phyloP scores from a whole-genome alignment of 2,329 filamentous ascomycete genomes.

The Plenodomus lindquistii region DNA sequence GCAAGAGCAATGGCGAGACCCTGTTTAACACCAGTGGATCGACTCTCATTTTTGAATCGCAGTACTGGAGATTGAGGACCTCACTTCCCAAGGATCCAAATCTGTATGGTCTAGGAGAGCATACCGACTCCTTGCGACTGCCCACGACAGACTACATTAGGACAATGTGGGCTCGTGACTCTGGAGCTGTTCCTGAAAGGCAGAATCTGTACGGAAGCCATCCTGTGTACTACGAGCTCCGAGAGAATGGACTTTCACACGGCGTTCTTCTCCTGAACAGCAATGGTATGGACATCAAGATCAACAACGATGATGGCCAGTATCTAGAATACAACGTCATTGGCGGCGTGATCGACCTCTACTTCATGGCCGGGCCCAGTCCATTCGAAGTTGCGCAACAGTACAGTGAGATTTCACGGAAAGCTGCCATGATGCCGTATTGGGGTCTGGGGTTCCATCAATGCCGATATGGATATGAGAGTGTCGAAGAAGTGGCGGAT shows the following conservation, averaged over 20 bases:
- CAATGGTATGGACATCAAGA: slow-evolving; percentile 70
- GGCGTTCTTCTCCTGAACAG: slow-evolving; percentile 42
- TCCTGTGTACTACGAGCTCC: slow-evolving; percentile 74
- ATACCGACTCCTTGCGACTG: slow-evolving; percentile 70
- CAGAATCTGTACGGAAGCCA: slow-evolving; percentile 75
- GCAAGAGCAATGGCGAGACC: slow-evolving; percentile 59
- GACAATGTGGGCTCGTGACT: slow-evolving; percentile 72
- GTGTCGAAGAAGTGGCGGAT: slow-evolving; percentile 65
- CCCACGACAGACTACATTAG: slow-evolving; percentile 70
- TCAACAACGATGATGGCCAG: slow-evolving; percentile 67
- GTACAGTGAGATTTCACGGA: slow-evolving; percentile 52
- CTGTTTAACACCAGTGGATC: slow-evolving; percentile 72
- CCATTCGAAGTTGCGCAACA: slow-evolving; percentile 53
- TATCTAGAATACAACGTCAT: slow-evolving; percentile 79
- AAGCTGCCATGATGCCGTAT: slow-evolving; percentile 55
- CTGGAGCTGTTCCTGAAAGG: slow-evolving; percentile 61
- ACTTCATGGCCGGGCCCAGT: slow-evolving; percentile 54
- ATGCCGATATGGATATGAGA: slow-evolving; percentile 54
- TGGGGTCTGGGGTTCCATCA: slow-evolving; percentile 58
- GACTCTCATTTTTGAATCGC: slow-evolving; percentile 72
- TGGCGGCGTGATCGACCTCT: slow-evolving; percentile 73
- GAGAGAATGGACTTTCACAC: slow-evolving; percentile 49
- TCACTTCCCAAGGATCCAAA: slow-evolving; percentile 68
- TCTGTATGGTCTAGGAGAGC: slow-evolving; percentile 78
- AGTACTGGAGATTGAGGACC: slow-evolving; percentile 74